These are phyloP conservation scores for Magnolia sinica DNA, from an alignment of 164 flowering plant genomes.

Conservation along the genomic window DNA sequence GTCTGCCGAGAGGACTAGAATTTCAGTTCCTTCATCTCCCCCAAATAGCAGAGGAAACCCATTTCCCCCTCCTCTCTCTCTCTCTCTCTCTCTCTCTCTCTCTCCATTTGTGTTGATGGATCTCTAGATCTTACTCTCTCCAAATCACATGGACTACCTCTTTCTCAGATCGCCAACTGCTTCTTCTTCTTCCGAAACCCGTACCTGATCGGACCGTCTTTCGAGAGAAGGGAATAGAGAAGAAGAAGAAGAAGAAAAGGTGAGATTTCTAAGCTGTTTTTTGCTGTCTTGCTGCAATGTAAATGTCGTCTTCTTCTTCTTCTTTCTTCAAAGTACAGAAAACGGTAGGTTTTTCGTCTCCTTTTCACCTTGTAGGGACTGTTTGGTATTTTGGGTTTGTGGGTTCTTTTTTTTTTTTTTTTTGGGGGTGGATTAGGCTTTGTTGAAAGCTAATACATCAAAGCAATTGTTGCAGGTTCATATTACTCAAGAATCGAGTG, in stretches of 20 bases:
- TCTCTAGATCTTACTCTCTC: conserved; percentile 34
- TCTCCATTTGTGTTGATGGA: conserved; percentile 17
- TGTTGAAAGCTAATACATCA: too few relatives aligned
- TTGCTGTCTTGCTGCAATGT: background rate
- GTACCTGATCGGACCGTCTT: conserved; percentile 1
- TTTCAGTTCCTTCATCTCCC: conserved; percentile 5
- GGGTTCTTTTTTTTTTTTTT: conserved; percentile 16
- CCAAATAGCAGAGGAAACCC: too few relatives aligned
- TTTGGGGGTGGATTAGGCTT: too few relatives aligned
- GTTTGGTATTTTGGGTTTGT: conserved; percentile 9
- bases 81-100: background rate
- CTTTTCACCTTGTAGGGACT: background rate
- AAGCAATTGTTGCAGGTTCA: too few relatives aligned
- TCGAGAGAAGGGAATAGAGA: background rate
- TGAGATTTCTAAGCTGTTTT: conserved; percentile 3
- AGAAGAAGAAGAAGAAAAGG: conserved; percentile 9
- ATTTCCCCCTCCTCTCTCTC: too few relatives aligned
- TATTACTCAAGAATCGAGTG: too few relatives aligned
- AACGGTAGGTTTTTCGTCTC: background rate
- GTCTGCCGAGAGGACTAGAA: conserved; percentile 16
- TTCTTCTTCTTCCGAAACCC: conserved; percentile 6
- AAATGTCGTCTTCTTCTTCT: background rate
- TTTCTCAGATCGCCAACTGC: conserved; percentile 19
- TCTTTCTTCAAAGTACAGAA: background rate
- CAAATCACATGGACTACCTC: conserved; percentile 18